Conservation (phyloP, 2,329 filamentous ascomycete species). For the Atkinsonella texensis region DNA sequence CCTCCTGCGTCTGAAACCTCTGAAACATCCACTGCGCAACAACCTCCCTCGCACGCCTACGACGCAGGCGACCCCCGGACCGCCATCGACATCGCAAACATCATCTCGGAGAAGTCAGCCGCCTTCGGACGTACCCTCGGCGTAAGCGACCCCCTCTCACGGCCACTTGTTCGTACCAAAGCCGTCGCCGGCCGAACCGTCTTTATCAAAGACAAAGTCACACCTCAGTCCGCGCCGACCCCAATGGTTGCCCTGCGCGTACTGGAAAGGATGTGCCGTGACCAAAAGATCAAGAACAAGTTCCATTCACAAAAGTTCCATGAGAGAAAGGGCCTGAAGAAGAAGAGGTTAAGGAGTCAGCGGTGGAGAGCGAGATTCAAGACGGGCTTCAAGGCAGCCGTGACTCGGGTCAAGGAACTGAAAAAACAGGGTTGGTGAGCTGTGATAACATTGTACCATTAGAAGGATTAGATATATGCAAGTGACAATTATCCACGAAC, state of each 20-base stretch:
- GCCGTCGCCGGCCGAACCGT: slow-evolving; percentile 27
- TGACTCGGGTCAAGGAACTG: slow-evolving; percentile 55
- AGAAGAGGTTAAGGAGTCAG: slow-evolving; percentile 60
- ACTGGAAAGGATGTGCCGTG: slow-evolving; percentile 25
- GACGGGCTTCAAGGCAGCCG: slow-evolving; percentile 52
- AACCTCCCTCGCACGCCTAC: neutral
- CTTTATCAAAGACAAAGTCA: slow-evolving; percentile 20
- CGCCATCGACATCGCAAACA: slow-evolving; percentile 21
- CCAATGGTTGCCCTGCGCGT: slow-evolving; percentile 31
- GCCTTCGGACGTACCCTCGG: slow-evolving; percentile 12
- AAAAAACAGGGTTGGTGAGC: slow-evolving; percentile 66
- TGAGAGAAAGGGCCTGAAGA: slow-evolving; percentile 63
- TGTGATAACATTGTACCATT: slow-evolving; percentile 1
- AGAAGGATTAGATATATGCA: neutral
- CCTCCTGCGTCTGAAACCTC: slow-evolving; percentile 1
- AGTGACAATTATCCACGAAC: neutral
- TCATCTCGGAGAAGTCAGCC: slow-evolving; percentile 21
- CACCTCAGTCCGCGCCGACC: slow-evolving; percentile 23
- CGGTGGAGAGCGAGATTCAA: slow-evolving; percentile 61
- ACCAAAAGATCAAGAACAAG: slow-evolving; percentile 48
- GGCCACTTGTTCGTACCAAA: slow-evolving; percentile 18
- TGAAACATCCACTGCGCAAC: neutral
- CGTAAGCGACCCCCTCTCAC: slow-evolving; percentile 14
- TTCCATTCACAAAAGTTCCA: slow-evolving; percentile 53
- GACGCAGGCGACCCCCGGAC: slow-evolving; percentile 10